Evolutionary conservation across 345 rosid species (phyloP), one percentile per base, ranked within the genome.

Genomic region (Lenwebbia sp.): DNA sequence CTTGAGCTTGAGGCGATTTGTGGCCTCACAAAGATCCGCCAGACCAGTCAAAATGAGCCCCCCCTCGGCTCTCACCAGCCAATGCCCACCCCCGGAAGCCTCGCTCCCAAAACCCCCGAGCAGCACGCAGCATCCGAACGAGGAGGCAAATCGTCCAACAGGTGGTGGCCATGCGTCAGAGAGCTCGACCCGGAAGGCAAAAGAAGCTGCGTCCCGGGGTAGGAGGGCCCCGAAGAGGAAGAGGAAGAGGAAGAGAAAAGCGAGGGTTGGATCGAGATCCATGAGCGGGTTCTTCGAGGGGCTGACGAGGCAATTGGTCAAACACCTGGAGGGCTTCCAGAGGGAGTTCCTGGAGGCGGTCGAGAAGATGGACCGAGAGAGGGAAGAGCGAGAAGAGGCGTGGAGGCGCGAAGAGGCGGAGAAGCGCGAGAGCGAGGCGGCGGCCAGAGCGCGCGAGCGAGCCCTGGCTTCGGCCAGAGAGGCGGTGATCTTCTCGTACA

Each of bases 241-340:
- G 87, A 90, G 83, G 91, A 91, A 83, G 82, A 89, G 87, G 83
- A 92, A 87, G 88, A 89, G 87, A 58, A 89, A 87, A 86, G n/a
- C 76, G 75, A 89, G 89, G 85, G 89, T 90, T 57, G 58, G 89
- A 25, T 82, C 89, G 76, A 52, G 86, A 37, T 85, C 87, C 26
- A 83, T 86, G 84, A 57, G 50, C 28, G 85, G 56, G n/a, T 90
- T 93, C 81, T 84, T 91, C 28, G 91, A 91, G 88, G 85, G 84
- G 9, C 83, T 92, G 84, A 89, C 90, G 86, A 89, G 90, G 91
- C 90, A 85, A 70, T 90, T 91, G 83, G 88, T 87, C 86, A 91
- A 90, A 84, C 95, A 90, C 76, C 95, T 92, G 88, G 94, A 92
- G 44, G 82, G 57, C 75, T 87, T 91, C 82, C 91, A 90, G 54